phyloP scores from a whole-genome alignment of 2,329 filamentous ascomycete genomes.

The Bipolaris cookei region DNA sequence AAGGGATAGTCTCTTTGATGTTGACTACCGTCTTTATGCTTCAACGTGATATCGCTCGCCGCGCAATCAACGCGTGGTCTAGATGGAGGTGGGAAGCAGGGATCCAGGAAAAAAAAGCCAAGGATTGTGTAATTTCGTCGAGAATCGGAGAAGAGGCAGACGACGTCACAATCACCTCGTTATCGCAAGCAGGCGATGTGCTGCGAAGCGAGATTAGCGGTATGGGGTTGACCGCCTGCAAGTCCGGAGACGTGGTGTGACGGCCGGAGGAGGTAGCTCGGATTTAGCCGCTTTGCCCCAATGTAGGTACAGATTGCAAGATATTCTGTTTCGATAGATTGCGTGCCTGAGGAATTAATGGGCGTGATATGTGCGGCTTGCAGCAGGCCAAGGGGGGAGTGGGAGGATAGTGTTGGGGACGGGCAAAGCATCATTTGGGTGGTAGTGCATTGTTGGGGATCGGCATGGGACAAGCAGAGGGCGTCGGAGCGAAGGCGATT shows the following conservation, averaged over 20 bases:
- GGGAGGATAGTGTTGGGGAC: neutral
- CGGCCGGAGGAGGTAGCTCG: constrained; percentile 9
- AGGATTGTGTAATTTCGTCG: neutral
- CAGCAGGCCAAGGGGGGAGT: neutral
- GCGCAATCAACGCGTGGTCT: neutral
- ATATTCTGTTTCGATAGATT: constrained; percentile 15
- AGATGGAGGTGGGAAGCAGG: neutral
- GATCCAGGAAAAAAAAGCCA: neutral
- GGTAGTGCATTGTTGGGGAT: constrained; percentile 4
- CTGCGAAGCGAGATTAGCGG: constrained; percentile 13
- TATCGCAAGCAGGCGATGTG: constrained; percentile 10
- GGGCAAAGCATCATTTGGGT: neutral
- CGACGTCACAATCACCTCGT: constrained; percentile 15
- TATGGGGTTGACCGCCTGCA: constrained; percentile 5
- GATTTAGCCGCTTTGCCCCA: constrained; percentile 7
- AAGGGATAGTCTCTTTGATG: neutral
- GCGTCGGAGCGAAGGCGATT: neutral
- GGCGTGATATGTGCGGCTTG: neutral
- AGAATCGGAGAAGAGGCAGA: neutral
- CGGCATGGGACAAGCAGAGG: constrained; percentile 5
- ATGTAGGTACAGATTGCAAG: constrained; percentile 7
- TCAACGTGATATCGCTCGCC: neutral
- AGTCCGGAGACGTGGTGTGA: constrained; percentile 12
- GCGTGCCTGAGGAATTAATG: neutral
- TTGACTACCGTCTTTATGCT: neutral